Conservation (phyloP, 306 rosid genomes). For the Acacia melanoxylon region DNA sequence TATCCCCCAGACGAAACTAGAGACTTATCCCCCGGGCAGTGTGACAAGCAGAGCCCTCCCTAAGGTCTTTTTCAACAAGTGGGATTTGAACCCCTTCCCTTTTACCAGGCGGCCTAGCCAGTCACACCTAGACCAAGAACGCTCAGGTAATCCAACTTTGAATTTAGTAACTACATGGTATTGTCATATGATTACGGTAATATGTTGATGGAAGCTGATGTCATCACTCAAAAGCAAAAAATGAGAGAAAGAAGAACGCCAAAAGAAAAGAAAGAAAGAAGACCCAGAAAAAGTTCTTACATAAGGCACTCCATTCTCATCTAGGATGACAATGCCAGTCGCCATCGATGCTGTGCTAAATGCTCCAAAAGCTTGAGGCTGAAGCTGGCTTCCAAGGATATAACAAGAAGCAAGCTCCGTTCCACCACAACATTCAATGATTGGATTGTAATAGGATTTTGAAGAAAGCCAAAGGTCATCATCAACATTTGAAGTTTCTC, state of each 20-base stretch:
- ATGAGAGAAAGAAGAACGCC: neutral
- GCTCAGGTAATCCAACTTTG: neutral
- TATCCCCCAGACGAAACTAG: too few relatives aligned
- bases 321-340: slow-evolving; percentile 66
- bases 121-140: too few relatives aligned
- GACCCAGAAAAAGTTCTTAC: slow-evolving; percentile 37
- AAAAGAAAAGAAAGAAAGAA: neutral
- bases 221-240: neutral
- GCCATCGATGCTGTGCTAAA: slow-evolving; percentile 76
- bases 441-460: slow-evolving; percentile 64
- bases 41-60: too few relatives aligned
- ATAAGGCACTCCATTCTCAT: slow-evolving; percentile 70
- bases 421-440: slow-evolving; percentile 78
- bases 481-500: slow-evolving; percentile 78
- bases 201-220: neutral
- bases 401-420: slow-evolving; percentile 79
- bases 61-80: too few relatives aligned
- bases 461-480: slow-evolving; percentile 96
- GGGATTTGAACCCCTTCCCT: too few relatives aligned
- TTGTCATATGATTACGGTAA: neutral
- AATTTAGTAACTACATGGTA: slow-evolving; percentile 5
- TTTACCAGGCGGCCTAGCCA: too few relatives aligned
- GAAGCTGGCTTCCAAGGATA: slow-evolving; percentile 60
- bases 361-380: slow-evolving; percentile 89
- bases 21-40: too few relatives aligned